phyloP scores from a whole-genome alignment of 2,329 filamentous ascomycete genomes.

The Calonectria pseudoreteaudii region DNA sequence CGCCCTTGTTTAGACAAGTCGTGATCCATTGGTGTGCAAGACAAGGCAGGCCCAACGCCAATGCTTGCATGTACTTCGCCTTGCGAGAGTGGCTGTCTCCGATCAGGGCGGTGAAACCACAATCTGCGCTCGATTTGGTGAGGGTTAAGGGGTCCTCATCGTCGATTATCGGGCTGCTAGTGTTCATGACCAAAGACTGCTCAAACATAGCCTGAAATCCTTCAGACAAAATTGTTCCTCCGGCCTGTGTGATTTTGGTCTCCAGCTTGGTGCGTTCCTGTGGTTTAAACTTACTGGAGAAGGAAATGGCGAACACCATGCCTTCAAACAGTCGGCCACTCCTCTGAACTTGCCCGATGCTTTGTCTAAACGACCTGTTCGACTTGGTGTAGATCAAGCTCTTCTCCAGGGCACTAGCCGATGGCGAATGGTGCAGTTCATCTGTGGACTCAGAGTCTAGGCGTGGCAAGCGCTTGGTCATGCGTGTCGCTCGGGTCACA shows the following conservation, averaged over 20 bases:
- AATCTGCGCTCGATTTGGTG: conserved; percentile 60
- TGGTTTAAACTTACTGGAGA: conserved; percentile 60
- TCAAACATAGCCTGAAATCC: conserved; percentile 89
- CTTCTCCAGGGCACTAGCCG: conserved; percentile 51
- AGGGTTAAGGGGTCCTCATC: conserved; percentile 61
- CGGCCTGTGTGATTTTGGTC: conserved; percentile 74
- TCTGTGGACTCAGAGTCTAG: conserved; percentile 60
- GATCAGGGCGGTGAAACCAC: conserved; percentile 87
- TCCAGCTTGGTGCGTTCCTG: conserved; percentile 62
- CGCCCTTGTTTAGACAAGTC: conserved; percentile 72
- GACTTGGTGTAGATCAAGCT: conserved; percentile 48
- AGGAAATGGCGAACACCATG: conserved; percentile 91
- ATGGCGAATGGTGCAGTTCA: conserved; percentile 58
- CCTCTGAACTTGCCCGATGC: conserved; percentile 40
- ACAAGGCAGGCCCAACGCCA: conserved; percentile 90
- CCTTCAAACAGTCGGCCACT: conserved; percentile 70
- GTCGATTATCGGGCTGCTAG: conserved; percentile 45
- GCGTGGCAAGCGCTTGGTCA: conserved; percentile 41
- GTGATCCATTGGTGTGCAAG: conserved; percentile 85
- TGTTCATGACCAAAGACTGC: conserved; percentile 49
- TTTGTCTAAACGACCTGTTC: conserved; percentile 43
- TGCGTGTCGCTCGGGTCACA: conserved; percentile 32
- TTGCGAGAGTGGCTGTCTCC: conserved; percentile 88
- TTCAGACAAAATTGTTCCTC: conserved; percentile 76
- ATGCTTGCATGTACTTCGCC: conserved; percentile 92